Conservation (phyloP, 495 filamentous ascomycete species). For the Podospora fimiseda region DNA sequence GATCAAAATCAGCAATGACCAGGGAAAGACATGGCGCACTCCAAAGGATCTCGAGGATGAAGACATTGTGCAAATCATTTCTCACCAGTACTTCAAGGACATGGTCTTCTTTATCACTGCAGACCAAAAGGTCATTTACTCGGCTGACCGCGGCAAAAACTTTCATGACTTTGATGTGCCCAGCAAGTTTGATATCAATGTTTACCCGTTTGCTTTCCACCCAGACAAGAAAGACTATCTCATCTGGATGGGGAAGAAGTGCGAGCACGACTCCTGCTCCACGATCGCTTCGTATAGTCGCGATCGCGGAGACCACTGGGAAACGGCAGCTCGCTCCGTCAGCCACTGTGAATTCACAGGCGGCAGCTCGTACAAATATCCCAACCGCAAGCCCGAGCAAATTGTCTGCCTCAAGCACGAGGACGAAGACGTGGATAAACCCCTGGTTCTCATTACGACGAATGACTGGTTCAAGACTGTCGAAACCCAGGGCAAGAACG, state of each 20-base stretch:
- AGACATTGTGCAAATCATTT: constrained; percentile 60
- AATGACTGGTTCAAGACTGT: constrained; percentile 64
- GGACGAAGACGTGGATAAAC: constrained; percentile 58
- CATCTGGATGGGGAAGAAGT: constrained; percentile 74
- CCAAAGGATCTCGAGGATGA: constrained; percentile 52
- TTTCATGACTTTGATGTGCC: constrained; percentile 63
- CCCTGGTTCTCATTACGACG: constrained; percentile 64
- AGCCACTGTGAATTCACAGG: constrained; percentile 76
- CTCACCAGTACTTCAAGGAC: constrained; percentile 73
- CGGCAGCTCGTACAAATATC: constrained; percentile 59
- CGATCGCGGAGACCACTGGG: constrained; percentile 74
- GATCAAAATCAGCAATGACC: constrained; percentile 68
- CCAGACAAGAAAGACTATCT: constrained; percentile 75
- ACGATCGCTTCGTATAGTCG: constrained; percentile 60
- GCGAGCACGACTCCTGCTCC: constrained; percentile 56
- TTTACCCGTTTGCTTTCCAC: constrained; percentile 63
- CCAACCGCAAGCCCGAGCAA: constrained; percentile 53
- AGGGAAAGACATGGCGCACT: constrained; percentile 72
- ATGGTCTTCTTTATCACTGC: constrained; percentile 76
- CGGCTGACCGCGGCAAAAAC: constrained; percentile 62
- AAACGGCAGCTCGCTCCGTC: constrained; percentile 58
- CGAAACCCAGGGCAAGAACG: constrained; percentile 53
- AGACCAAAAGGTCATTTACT: constrained; percentile 64
- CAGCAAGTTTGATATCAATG: constrained; percentile 18
- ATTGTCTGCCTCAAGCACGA: constrained; percentile 75